phyloP scores from a whole-genome alignment of 2,329 filamentous ascomycete genomes.

The Fusarium napiforme region DNA sequence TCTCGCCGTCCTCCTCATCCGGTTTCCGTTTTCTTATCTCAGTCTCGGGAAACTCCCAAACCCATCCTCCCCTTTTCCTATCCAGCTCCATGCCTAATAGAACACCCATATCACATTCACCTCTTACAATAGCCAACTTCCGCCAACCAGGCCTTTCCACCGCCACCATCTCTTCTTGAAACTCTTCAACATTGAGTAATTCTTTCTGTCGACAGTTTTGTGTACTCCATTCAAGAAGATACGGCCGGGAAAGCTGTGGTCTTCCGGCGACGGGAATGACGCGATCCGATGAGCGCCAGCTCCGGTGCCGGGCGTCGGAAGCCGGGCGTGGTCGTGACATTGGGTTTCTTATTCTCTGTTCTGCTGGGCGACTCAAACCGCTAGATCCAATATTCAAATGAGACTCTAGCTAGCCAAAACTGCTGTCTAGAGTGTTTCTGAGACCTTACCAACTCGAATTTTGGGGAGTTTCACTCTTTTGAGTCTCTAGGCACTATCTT shows the following conservation, averaged over 20 bases:
- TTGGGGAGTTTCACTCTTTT: constrained; percentile 31
- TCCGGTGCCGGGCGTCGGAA: constrained; percentile 32
- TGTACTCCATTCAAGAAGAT: constrained; percentile 41
- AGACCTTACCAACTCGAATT: not conserved
- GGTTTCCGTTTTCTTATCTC: constrained; percentile 4
- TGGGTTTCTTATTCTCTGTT: not conserved
- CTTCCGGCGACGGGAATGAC: constrained; percentile 11
- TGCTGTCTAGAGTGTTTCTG: not conserved
- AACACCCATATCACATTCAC: constrained; percentile 35
- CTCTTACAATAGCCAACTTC: constrained; percentile 39
- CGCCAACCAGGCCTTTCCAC: constrained; percentile 36
- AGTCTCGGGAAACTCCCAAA: constrained; percentile 42
- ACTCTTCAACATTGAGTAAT: constrained; percentile 23
- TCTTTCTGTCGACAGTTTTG: constrained; percentile 37
- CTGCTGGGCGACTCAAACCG: not conserved
- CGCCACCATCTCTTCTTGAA: constrained; percentile 32
- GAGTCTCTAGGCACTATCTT: not conserved
- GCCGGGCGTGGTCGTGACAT: constrained; percentile 37
- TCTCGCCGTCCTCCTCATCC: not conserved
- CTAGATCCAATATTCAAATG: not conserved
- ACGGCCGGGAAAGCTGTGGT: constrained; percentile 28
- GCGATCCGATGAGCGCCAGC: constrained; percentile 40
- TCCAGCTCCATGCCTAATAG: constrained; percentile 33
- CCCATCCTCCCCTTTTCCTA: constrained; percentile 29
- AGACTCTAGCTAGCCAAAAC: not conserved